phyloP scores from a whole-genome alignment of 192 early-diverging fungal species.

The Phlyctochytrium arcticum region DNA sequence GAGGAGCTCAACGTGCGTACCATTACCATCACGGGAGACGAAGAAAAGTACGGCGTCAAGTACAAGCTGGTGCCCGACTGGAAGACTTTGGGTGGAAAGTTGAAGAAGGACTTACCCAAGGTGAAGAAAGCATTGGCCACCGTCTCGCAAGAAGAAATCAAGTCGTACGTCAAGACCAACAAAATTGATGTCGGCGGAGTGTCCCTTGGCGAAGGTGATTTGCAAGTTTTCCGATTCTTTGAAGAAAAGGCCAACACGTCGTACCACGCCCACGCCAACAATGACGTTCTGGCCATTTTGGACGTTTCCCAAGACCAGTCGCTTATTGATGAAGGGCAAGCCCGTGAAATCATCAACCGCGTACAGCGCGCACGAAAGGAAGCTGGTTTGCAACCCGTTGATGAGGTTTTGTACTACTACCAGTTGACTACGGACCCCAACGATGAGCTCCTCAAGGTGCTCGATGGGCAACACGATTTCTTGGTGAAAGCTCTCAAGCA shows the following conservation, averaged over 20 bases:
- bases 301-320: slow-evolving; percentile 77
- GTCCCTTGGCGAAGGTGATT: slow-evolving; percentile 72
- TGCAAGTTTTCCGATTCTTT: slow-evolving; percentile 80
- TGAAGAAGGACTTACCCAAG: slow-evolving; percentile 83
- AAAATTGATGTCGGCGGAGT: slow-evolving; percentile 76
- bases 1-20: slow-evolving; percentile 86
- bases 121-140: slow-evolving; percentile 80
- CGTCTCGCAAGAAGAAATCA: slow-evolving; percentile 72
- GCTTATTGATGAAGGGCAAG: slow-evolving; percentile 83
- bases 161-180: slow-evolving; percentile 68
- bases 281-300: slow-evolving; percentile 83
- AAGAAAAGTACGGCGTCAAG: slow-evolving; percentile 86
- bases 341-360: slow-evolving; percentile 95
- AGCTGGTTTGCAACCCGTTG: slow-evolving; percentile 79
- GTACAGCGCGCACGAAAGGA: slow-evolving; percentile 96
- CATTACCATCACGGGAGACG: slow-evolving; percentile 84
- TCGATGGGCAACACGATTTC: slow-evolving; percentile 68
- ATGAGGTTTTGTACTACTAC: slow-evolving; percentile 83
- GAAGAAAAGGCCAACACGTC: slow-evolving; percentile 54
- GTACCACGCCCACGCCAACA: slow-evolving; percentile 75
- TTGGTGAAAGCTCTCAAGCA: slow-evolving; percentile 71
- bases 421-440: slow-evolving; percentile 68
- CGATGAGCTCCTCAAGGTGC: slow-evolving; percentile 62
- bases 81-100: slow-evolving; percentile 81
- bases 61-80: slow-evolving; percentile 89